Conservation (phyloP, 164 flowering plant species). For the Magnolia changhungtana region DNA sequence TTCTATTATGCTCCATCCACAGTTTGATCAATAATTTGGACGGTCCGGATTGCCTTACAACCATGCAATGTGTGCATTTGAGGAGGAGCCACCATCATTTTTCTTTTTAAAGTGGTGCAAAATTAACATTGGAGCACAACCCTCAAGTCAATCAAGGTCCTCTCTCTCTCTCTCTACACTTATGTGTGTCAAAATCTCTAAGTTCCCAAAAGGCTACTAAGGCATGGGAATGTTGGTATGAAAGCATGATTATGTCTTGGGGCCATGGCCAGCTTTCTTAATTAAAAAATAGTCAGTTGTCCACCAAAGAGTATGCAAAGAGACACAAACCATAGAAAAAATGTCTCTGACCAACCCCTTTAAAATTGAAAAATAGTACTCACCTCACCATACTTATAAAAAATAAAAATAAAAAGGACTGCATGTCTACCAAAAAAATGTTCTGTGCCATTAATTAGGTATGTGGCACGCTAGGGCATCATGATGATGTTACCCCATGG, state of each 20-base stretch:
- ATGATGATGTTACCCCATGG: constrained; percentile 4
- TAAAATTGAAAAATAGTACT: neutral
- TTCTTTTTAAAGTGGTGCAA: neutral
- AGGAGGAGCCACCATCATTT: neutral
- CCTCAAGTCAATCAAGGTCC: neutral
- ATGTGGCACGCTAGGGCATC: constrained; percentile 19
- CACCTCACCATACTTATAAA: neutral
- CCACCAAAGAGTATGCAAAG: constrained; percentile 22
- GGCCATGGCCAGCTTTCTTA: constrained; percentile 29
- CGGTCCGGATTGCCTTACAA: no score
- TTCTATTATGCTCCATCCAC: no score
- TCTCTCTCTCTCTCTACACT: constrained; percentile 8
- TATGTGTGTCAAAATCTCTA: neutral
- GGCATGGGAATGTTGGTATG: constrained; percentile 29
- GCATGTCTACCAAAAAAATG: neutral
- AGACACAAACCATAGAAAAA: constrained; percentile 12
- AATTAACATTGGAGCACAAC: neutral
- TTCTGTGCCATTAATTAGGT: neutral
- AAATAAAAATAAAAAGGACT: neutral
- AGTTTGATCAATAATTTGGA: no score
- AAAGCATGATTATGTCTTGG: constrained; percentile 34
- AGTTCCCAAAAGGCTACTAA: constrained; percentile 12
- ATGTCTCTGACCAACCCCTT: constrained; percentile 27
- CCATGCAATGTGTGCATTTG: no score
- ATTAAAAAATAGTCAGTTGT: constrained; percentile 3